phyloP scores from a whole-genome alignment of 306 rosid species.

The Dicorynia guianensis region DNA sequence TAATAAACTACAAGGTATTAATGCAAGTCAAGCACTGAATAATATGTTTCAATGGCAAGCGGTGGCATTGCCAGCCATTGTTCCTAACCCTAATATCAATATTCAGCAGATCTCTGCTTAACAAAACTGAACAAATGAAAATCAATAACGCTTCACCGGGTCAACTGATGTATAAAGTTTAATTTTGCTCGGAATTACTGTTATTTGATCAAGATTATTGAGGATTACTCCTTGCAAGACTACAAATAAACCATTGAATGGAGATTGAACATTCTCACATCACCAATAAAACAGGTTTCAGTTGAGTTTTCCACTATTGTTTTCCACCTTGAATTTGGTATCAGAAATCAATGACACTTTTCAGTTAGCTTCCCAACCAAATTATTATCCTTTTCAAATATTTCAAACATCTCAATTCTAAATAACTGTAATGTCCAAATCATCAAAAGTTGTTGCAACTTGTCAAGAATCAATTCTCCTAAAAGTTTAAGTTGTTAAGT shows the following conservation, averaged over 20 bases:
- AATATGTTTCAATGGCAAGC: neutral
- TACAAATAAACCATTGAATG: neutral
- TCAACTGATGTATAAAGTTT: constrained; percentile 4
- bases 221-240: neutral
- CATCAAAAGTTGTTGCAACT: constrained; percentile 17
- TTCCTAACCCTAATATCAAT: constrained; percentile 9
- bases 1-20: neutral
- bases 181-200: neutral
- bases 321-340: neutral
- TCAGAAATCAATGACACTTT: neutral
- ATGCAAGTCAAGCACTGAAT: neutral
- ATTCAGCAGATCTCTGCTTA: neutral
- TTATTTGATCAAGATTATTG: neutral
- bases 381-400: neutral
- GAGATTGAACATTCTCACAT: neutral
- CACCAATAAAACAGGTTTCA: neutral
- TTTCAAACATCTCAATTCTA: neutral
- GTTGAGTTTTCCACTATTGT: neutral
- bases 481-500: no score
- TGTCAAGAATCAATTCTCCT: no score
- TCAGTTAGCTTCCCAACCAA: neutral
- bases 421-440: neutral
- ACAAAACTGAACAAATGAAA: neutral
- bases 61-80: neutral
- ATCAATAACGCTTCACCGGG: constrained; percentile 3